These are phyloP conservation scores for Venturia asperata DNA, from an alignment of 2,329 filamentous ascomycete species.

Conservation along the genomic window DNA sequence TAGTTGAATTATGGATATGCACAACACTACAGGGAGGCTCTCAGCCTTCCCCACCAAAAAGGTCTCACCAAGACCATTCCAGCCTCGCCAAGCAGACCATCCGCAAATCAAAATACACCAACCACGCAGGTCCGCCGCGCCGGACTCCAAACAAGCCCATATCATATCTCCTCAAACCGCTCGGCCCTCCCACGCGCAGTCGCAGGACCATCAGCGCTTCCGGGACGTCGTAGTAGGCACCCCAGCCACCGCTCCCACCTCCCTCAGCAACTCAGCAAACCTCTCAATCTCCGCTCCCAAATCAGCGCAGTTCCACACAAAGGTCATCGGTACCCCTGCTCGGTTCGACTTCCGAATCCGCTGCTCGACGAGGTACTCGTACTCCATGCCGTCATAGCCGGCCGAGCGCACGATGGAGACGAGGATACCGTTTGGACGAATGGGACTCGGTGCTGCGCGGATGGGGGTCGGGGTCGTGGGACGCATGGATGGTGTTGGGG, in stretches of 20 bases:
- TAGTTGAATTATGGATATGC: no score
- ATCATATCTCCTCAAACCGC: not conserved
- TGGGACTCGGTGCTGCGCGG: not conserved
- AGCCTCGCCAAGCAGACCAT: not conserved
- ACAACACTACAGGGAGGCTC: no score
- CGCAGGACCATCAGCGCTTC: not conserved
- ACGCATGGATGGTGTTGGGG: not conserved
- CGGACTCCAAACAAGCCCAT: not conserved
- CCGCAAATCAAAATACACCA: not conserved
- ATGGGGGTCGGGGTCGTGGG: not conserved
- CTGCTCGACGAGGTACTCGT: not conserved
- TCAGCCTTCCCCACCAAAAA: not conserved
- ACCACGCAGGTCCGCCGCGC: not conserved
- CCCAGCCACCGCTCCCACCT: not conserved
- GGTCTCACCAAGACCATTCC: not conserved
- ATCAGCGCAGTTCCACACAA: conserved; percentile 7
- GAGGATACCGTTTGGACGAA: not conserved
- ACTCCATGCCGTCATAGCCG: not conserved
- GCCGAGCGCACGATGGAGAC: not conserved
- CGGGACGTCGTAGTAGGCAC: not conserved
- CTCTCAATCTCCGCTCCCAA: conserved; percentile 2
- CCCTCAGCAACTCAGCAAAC: not conserved
- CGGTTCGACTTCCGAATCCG: not conserved
- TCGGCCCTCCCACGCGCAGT: not conserved
- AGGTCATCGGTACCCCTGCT: not conserved